Evolutionary conservation across 1,284 basidiomycete genomes (phyloP).

Genomic region (Malassezia globosa): DNA sequence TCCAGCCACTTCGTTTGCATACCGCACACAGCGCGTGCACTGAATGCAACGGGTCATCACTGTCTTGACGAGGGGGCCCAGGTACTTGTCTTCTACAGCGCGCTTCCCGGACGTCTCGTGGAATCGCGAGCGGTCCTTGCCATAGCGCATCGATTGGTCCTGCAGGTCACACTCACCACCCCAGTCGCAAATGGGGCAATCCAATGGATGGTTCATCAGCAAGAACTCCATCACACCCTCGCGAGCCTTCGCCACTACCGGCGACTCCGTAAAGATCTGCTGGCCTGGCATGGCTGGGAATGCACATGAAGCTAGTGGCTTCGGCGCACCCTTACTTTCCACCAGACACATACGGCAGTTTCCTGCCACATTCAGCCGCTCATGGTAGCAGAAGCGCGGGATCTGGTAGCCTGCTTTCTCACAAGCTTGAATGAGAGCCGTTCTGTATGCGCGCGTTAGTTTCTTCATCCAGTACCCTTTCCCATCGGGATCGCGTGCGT

Average conservation of each 20-base stretch:
- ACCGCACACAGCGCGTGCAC: conserved; percentile 96
- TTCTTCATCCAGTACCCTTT: background rate
- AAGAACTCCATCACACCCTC: conserved; percentile 95
- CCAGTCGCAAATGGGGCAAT: conserved; percentile 91
- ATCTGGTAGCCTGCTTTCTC: conserved; percentile 48
- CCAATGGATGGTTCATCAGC: conserved; percentile 89
- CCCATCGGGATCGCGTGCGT: no score
- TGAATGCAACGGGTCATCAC: conserved; percentile 99
- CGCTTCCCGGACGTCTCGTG: conserved; percentile 97
- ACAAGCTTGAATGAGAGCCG: conserved; percentile 84
- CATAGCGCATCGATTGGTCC: conserved; percentile 99
- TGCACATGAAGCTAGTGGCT: conserved; percentile 66
- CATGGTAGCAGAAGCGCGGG: conserved; percentile 77
- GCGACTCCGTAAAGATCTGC: conserved; percentile 90
- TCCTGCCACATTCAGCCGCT: conserved; percentile 53
- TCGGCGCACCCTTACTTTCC: conserved; percentile 83
- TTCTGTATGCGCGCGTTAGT: no score
- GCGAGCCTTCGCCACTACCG: conserved; percentile 84
- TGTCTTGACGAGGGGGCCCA: conserved; percentile 95
- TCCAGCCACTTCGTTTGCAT: conserved; percentile 96
- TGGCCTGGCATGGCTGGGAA: conserved; percentile 96
- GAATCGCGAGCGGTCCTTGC: conserved; percentile 90
- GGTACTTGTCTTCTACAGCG: conserved; percentile 94
- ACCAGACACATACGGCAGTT: conserved; percentile 65
- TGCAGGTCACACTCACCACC: conserved; percentile 85